Percentiles rank a stretch among this genome's conserved stretches.
phyloP scores from a whole-genome alignment of 306 rosid genomes.

The Citrullus colocynthis region DNA sequence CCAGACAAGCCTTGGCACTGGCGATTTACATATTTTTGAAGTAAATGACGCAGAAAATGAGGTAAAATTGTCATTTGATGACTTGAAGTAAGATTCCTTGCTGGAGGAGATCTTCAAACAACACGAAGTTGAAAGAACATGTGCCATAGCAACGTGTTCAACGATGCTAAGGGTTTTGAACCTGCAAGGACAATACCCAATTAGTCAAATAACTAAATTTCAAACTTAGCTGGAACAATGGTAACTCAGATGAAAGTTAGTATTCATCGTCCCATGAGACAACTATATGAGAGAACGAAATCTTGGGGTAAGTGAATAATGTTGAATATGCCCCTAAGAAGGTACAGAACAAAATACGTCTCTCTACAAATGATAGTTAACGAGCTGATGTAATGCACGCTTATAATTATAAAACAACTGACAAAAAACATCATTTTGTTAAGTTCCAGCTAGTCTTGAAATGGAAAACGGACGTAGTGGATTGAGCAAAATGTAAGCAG shows the following conservation, averaged over 20 bases:
- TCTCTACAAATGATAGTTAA: not conserved
- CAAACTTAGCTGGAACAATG: not conserved
- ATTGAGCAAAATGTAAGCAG: too few relatives aligned
- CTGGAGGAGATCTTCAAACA: slow-evolving; percentile 37
- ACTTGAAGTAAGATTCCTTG: slow-evolving; percentile 33
- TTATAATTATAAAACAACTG: not conserved
- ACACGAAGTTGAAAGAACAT: slow-evolving; percentile 65
- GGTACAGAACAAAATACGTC: not conserved
- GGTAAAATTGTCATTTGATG: slow-evolving; percentile 23
- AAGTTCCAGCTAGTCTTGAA: not conserved
- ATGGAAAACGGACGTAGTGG: not conserved
- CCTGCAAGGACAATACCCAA: slow-evolving; percentile 24
- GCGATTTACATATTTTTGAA: slow-evolving; percentile 24
- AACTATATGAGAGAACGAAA: too few relatives aligned
- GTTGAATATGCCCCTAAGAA: not conserved
- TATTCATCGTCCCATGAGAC: not conserved
- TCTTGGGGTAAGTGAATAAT: not conserved
- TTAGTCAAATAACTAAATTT: not conserved
- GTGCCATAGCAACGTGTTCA: slow-evolving; percentile 41
- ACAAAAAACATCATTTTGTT: not conserved
- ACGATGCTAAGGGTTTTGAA: not conserved
- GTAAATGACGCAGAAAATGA: slow-evolving; percentile 25
- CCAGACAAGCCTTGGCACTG: slow-evolving; percentile 32
- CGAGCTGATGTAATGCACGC: not conserved
- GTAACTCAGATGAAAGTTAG: not conserved